Conservation (phyloP, 371 early-diverging fungal genomes). For the Mortierella sp. region DNA sequence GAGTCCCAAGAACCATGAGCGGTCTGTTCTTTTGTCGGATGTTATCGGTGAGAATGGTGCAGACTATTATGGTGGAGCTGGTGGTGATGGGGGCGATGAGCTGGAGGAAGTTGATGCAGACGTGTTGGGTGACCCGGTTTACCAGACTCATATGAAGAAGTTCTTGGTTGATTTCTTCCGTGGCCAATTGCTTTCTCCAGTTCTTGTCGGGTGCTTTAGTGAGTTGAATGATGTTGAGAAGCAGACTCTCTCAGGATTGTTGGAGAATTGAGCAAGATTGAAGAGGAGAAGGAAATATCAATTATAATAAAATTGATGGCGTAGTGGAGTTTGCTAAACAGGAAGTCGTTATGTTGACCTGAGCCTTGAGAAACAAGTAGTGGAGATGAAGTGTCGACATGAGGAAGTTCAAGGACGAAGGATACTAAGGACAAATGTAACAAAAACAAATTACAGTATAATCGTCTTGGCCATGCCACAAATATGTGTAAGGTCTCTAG, state of each 20-base stretch:
- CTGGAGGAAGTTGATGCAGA: constrained; percentile 81
- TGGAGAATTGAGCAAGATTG: constrained; percentile 26
- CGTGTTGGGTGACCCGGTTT: constrained; percentile 79
- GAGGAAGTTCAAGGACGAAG: no score
- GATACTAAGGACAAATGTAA: no score
- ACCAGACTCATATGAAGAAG: constrained; percentile 76
- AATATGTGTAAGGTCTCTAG: no score
- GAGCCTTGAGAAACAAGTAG: no score
- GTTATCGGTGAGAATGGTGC: constrained; percentile 35
- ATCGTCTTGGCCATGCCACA: no score
- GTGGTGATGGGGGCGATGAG: constrained; percentile 68
- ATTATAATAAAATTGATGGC: background rate
- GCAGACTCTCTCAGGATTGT: constrained; percentile 29
- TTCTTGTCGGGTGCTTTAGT: constrained; percentile 59
- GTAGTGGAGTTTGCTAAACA: no score
- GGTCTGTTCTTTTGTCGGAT: constrained; percentile 44
- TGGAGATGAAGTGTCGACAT: no score
- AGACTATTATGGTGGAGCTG: constrained; percentile 53
- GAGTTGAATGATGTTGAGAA: constrained; percentile 50
- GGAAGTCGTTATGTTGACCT: no score
- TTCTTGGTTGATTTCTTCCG: constrained; percentile 80
- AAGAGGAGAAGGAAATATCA: background rate
- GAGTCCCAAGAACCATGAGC: constrained; percentile 14
- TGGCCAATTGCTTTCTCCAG: constrained; percentile 67
- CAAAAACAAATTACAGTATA: no score